phyloP scores from a whole-genome alignment of 129 eudicot species.

The Tagetes patula region DNA sequence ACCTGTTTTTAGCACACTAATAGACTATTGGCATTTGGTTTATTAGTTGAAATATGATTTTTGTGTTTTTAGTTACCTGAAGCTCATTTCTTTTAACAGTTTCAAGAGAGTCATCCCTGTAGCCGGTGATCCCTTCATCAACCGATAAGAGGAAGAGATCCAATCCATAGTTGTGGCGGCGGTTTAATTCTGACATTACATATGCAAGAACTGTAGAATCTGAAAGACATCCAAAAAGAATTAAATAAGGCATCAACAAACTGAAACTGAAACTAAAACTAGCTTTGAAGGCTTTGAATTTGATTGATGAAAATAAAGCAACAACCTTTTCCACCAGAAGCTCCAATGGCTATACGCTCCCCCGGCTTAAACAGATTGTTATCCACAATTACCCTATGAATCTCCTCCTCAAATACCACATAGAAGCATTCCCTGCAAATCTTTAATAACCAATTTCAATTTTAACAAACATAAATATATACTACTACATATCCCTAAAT shows the following conservation, averaged over 20 bases:
- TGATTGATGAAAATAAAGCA: not conserved
- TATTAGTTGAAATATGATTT: not conserved
- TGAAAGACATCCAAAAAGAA: slow-evolving; percentile 21
- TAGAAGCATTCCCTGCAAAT: slow-evolving; percentile 95
- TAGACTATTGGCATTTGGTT: not conserved
- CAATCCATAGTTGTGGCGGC: slow-evolving; percentile 79
- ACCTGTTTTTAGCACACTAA: not conserved
- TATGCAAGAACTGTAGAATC: slow-evolving; percentile 98
- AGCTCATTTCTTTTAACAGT: slow-evolving; percentile 92
- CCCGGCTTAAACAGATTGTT: slow-evolving; percentile 76
- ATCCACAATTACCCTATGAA: slow-evolving; percentile 69
- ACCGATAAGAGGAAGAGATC: slow-evolving; percentile 89
- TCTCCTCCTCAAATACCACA: slow-evolving; percentile 82
- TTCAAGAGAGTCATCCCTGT: slow-evolving; percentile 99
- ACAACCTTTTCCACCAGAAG: slow-evolving; percentile 97
- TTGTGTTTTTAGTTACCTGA: slow-evolving; percentile 46
- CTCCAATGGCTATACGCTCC: slow-evolving; percentile 92
- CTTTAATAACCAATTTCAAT: slow-evolving; percentile 29
- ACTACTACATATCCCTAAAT: not conserved
- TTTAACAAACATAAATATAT: not conserved
- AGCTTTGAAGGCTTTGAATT: no score
- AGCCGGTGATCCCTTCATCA: slow-evolving; percentile 99
- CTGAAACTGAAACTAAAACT: no score
- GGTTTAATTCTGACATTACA: slow-evolving; percentile 82
- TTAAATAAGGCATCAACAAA: not conserved